phyloP scores from a whole-genome alignment of 768 basidiomycete genomes.

The Kwoniella mangroviensis region DNA sequence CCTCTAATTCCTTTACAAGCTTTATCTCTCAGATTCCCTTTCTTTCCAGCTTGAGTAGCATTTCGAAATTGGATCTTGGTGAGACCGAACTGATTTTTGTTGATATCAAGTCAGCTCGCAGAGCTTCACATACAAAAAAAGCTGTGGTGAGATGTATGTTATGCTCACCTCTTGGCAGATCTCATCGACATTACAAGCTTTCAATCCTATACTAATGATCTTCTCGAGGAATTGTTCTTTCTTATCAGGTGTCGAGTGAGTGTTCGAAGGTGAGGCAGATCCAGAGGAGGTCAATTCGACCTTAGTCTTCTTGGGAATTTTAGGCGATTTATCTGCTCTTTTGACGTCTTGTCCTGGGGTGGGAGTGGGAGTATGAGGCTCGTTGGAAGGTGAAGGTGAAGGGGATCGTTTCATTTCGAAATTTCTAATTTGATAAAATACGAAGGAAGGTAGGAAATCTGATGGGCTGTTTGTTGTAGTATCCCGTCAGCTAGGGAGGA shows the following conservation, averaged over 20 bases:
- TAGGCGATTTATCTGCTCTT: not conserved
- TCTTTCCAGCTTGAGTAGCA: slow-evolving; percentile 24
- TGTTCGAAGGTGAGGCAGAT: not conserved
- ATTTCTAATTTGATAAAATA: no score
- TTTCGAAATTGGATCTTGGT: slow-evolving; percentile 26
- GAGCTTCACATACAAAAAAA: no score
- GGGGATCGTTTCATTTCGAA: slow-evolving; percentile 7
- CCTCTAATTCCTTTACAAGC: slow-evolving; percentile 30
- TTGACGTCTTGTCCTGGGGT: not conserved
- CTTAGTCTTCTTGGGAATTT: not conserved
- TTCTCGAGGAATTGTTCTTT: slow-evolving; percentile 16
- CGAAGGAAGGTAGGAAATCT: no score
- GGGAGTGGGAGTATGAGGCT: not conserved
- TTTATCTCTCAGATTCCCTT: slow-evolving; percentile 31
- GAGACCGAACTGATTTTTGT: slow-evolving; percentile 20
- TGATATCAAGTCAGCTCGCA: slow-evolving; percentile 1
- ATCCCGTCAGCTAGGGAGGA: no score
- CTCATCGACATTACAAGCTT: slow-evolving; percentile 15
- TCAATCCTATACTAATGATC: slow-evolving; percentile 16
- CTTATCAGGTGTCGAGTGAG: slow-evolving; percentile 26
- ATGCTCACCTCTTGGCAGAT: slow-evolving; percentile 21
- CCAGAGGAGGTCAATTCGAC: not conserved
- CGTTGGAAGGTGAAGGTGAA: not conserved
- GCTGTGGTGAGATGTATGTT: no score
- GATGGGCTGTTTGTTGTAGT: no score